A percentile compares a stretch with the other conserved stretches of the same genome.
Conservation (phyloP, 2,329 filamentous ascomycete species). For the Aureobasidium lini region DNA sequence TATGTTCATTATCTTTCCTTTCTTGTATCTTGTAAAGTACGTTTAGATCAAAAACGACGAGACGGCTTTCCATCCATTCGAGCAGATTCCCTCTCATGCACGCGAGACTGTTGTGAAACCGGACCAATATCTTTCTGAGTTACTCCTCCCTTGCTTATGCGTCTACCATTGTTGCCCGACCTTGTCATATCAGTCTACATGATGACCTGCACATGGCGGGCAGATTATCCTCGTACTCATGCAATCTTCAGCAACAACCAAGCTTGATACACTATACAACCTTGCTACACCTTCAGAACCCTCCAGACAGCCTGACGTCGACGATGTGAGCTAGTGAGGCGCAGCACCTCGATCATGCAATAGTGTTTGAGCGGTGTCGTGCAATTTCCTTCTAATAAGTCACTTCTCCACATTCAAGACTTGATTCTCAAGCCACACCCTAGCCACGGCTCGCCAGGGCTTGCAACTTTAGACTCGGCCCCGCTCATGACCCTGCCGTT, state of each 20-base stretch:
- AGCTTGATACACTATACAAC: not conserved
- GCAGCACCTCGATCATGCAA: conserved; percentile 5
- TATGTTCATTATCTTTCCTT: conserved; percentile 1
- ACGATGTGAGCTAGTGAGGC: not conserved
- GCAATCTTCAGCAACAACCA: not conserved
- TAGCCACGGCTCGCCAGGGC: conserved; percentile 1
- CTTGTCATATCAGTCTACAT: not conserved
- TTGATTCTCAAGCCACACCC: not conserved
- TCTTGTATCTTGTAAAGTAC: not conserved
- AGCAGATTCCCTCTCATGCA: not conserved
- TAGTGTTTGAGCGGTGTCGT: not conserved
- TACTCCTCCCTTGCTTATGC: not conserved
- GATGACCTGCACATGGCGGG: not conserved
- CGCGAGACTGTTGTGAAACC: not conserved
- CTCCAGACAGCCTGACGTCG: conserved; percentile 3
- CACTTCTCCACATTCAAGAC: not conserved
- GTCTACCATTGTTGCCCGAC: not conserved
- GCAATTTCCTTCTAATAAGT: not conserved
- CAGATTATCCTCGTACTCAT: not conserved
- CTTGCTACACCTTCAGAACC: not conserved
- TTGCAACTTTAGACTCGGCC: not conserved
- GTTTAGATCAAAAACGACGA: conserved; percentile 3
- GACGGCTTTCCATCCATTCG: not conserved
- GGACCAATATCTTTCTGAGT: not conserved
- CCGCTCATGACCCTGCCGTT: not conserved